Evolutionary conservation across 2,329 filamentous ascomycete species (phyloP), one percentile per base, ranked within the genome.

Genomic region (Fusarium setosum): DNA sequence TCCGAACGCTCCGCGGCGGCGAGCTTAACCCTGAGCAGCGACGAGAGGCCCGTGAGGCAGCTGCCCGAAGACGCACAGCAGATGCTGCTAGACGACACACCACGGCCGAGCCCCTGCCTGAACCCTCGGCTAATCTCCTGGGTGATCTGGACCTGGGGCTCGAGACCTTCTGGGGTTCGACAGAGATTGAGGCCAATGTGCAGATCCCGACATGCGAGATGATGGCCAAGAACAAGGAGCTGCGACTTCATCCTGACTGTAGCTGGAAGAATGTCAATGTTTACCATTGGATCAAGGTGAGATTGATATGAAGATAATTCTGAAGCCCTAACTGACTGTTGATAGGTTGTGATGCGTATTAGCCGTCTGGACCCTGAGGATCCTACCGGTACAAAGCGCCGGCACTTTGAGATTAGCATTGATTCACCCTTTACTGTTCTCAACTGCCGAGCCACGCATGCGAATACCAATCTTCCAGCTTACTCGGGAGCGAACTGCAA

Each of bases 391-490:
- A 85, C 82, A 64, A 94, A 94, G 74, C 88, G 94, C 65, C 88
- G 94, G 31, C 94, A 97, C 75, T 97, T 97, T 69, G 94, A 97
- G 77, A 97, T 97, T 72, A 97, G 93, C 68, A 97, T 97, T 70
- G 94, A 97, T 78, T 97, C 94, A 2, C 94, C 94, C 1, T 95
- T 97, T 75, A 95, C 95, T 63, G 93, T 97, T 42, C 90, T 97
- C 45, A 95, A 94, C 63, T 97, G 94, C 80, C 92, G 92, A 63
- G 94, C 94, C n/a, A 96, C 93, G 1, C 92, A 96, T 75, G 91
- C 92, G 48, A 97, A 97, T 77, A 97, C 92, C 23, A 89, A 89
- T 12, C 85, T 97, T 11, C 94, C 94, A 1, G 91, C 92, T 15
- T 97, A 97, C 76, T 79, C 81, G 7, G 82, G 83, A 20, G 74